Conservation (phyloP, 129 eudicot species). For the Rutidosis leptorrhynchoides region DNA sequence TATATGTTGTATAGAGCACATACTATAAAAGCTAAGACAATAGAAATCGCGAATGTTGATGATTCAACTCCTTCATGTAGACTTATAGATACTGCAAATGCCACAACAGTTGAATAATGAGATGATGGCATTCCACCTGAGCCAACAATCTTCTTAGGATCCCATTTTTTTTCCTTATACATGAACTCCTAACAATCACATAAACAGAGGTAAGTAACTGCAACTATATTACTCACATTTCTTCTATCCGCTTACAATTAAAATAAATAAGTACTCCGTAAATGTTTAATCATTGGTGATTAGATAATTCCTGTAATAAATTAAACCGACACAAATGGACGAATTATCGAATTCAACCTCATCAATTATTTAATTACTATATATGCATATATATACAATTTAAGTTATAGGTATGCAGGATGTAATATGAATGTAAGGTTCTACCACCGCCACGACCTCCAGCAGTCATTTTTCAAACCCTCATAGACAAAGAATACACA, state of each 20-base stretch:
- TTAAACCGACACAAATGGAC: neutral
- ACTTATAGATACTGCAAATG: slow-evolving; percentile 52
- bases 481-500: no score
- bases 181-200: slow-evolving; percentile 44
- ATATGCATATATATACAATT: slow-evolving; percentile 3
- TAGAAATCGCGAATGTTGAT: slow-evolving; percentile 50
- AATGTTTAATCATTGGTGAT: neutral
- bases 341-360: slow-evolving; percentile 5
- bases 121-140: slow-evolving; percentile 77
- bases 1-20: slow-evolving; percentile 10
- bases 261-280: neutral
- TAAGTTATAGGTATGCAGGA: neutral
- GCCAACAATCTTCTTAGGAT: slow-evolving; percentile 53
- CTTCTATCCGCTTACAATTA: neutral
- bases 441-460: no score
- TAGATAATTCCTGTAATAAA: no score
- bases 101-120: slow-evolving; percentile 59
- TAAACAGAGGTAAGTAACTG: slow-evolving; percentile 21
- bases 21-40: slow-evolving; percentile 56
- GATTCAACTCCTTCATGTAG: slow-evolving; percentile 57
- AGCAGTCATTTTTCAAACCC: no score
- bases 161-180: slow-evolving; percentile 66
- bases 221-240: neutral
- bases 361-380: neutral
- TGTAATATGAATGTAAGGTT: slow-evolving; percentile 19